Conservation (phyloP, 2,329 filamentous ascomycete genomes). For the Epichloe amarillans region DNA sequence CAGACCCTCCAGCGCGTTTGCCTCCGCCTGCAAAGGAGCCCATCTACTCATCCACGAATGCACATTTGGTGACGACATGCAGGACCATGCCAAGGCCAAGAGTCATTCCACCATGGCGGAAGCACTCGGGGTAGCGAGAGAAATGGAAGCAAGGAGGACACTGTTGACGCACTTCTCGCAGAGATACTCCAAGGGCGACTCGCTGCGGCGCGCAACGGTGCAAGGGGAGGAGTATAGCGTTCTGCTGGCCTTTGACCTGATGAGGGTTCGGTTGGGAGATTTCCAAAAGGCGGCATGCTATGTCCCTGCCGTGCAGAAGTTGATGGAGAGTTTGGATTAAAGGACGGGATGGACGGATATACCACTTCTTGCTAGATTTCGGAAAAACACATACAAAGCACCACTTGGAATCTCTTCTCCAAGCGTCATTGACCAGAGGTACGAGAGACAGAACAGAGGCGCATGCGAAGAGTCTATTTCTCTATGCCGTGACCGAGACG, state of each 20-base stretch:
- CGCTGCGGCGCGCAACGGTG: slow-evolving; percentile 21
- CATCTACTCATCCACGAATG: slow-evolving; percentile 91
- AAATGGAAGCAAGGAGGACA: slow-evolving; percentile 69
- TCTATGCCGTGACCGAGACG: not conserved
- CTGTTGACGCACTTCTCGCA: slow-evolving; percentile 93
- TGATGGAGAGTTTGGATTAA: slow-evolving; percentile 32
- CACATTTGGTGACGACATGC: slow-evolving; percentile 82
- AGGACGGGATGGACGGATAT: not conserved
- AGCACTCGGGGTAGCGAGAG: slow-evolving; percentile 61
- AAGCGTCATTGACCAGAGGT: too few relatives aligned
- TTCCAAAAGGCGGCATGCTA: slow-evolving; percentile 54
- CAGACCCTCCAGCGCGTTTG: slow-evolving; percentile 60
- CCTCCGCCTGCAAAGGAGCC: slow-evolving; percentile 54
- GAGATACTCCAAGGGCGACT: slow-evolving; percentile 60
- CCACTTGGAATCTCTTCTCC: too few relatives aligned
- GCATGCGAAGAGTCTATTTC: not conserved
- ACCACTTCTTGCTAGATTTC: not conserved
- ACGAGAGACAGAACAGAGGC: too few relatives aligned
- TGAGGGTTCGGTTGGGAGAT: slow-evolving; percentile 58
- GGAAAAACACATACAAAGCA: not conserved
- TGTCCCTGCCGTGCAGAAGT: slow-evolving; percentile 37
- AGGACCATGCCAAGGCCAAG: slow-evolving; percentile 68
- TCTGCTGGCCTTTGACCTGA: slow-evolving; percentile 66
- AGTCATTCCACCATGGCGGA: slow-evolving; percentile 82
- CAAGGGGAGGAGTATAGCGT: slow-evolving; percentile 28